Percentiles rank a stretch among this genome's conserved stretches.
These are phyloP conservation scores for Mycosphaerelloides madeirae DNA, from an alignment of 2,329 filamentous ascomycete species.

Conservation along the genomic window DNA sequence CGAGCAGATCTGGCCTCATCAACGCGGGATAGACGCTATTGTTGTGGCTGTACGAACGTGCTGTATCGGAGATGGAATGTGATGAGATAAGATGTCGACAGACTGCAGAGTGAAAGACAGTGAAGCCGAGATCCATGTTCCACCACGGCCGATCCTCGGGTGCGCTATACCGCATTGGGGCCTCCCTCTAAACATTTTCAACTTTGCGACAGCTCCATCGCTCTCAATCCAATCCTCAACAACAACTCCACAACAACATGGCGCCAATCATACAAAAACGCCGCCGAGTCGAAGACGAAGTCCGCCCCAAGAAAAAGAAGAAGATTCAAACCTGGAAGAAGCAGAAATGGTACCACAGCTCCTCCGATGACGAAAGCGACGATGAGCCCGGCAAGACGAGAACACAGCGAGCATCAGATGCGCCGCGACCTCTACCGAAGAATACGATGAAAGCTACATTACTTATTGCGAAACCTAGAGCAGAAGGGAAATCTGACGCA, in stretches of 20 bases:
- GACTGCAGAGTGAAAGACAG: too few species aligned
- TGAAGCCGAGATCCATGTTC: too few species aligned
- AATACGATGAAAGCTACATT: constrained; percentile 10
- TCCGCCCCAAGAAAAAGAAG: constrained; percentile 50
- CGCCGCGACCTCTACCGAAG: constrained; percentile 19
- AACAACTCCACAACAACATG: constrained; percentile 13
- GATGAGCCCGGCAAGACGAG: constrained; percentile 5
- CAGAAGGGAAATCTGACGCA: constrained; percentile 9
- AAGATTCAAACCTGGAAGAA: constrained; percentile 56
- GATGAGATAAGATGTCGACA: too few species aligned
- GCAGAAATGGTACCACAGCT: constrained; percentile 61
- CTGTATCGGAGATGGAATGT: too few species aligned
- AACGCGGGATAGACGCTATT: too few species aligned
- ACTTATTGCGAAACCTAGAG: constrained; percentile 12
- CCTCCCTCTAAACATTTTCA: too few species aligned
- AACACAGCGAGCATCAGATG: constrained; percentile 23
- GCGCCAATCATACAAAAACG: constrained; percentile 23
- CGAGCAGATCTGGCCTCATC: too few species aligned
- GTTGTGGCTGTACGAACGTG: too few species aligned
- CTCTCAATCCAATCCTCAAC: constrained; percentile 3
- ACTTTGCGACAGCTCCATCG: too few species aligned
- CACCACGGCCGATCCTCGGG: too few species aligned
- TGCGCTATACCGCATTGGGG: too few species aligned
- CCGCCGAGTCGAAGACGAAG: constrained; percentile 55
- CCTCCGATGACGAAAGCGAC: constrained; percentile 52